Evolutionary conservation across 305 asterid species (phyloP).

Genomic region (Solanum hybrid): DNA sequence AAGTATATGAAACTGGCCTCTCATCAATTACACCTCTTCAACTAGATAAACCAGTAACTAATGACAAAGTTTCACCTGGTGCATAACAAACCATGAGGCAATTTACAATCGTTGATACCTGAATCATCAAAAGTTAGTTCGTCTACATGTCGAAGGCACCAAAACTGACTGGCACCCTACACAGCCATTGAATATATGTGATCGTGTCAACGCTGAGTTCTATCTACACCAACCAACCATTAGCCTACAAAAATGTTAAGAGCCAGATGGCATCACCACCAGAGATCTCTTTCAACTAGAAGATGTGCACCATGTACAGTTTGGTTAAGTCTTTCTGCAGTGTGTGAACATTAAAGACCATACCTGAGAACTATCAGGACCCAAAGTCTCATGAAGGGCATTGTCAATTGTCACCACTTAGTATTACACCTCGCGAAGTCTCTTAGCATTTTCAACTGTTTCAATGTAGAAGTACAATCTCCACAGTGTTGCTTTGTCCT

Average conservation of each 20-base stretch:
- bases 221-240: background rate
- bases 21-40: background rate
- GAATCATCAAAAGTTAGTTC: background rate
- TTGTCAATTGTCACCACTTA: background rate
- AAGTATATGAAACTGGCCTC: background rate
- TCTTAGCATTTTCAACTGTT: conserved; percentile 23
- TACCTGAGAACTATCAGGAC: background rate
- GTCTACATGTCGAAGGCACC: background rate
- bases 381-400: background rate
- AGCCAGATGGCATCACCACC: background rate
- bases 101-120: background rate
- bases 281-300: background rate
- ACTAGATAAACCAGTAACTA: background rate
- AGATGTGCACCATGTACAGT: background rate
- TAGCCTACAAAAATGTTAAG: background rate
- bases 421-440: background rate
- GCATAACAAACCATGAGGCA: background rate
- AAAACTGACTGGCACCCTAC: background rate
- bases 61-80: background rate
- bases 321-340: background rate
- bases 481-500: conserved; percentile 65
- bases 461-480: conserved; percentile 48
- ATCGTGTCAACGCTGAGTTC: background rate
- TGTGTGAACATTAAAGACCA: background rate
- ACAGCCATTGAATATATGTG: background rate